Evolutionary conservation across 495 filamentous ascomycete genomes (phyloP).

Genomic region (Hyphodiscus hymeniophilus): DNA sequence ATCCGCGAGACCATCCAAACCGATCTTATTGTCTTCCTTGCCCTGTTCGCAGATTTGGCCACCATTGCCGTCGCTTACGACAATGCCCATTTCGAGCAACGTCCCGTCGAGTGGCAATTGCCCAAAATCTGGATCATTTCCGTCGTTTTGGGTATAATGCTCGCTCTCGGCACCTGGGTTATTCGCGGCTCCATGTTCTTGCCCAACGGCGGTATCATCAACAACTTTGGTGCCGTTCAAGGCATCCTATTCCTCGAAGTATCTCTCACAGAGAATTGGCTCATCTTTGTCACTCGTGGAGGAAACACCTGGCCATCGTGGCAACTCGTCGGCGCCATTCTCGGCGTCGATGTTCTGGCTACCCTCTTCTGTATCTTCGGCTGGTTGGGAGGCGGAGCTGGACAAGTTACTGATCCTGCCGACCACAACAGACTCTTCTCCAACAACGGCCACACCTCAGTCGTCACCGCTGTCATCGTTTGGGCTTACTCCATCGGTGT

Average conservation of each 20-base stretch:
- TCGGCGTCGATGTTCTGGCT: constrained; percentile 59
- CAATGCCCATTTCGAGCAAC: constrained; percentile 63
- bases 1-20: constrained; percentile 61
- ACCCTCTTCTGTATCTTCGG: constrained; percentile 70
- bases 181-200: constrained; percentile 60
- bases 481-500: constrained; percentile 75
- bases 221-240: constrained; percentile 65
- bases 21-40: constrained; percentile 68
- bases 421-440: constrained; percentile 38
- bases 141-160: constrained; percentile 55
- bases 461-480: constrained; percentile 72
- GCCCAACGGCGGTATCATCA: constrained; percentile 60
- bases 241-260: constrained; percentile 68
- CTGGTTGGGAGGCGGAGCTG: constrained; percentile 45
- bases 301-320: constrained; percentile 63
- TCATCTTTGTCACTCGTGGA: constrained; percentile 73
- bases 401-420: constrained; percentile 35
- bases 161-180: constrained; percentile 62
- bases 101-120: constrained; percentile 69
- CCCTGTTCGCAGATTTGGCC: constrained; percentile 68
- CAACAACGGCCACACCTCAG: constrained; percentile 53
- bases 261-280: constrained; percentile 69
- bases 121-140: constrained; percentile 75
- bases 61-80: constrained; percentile 73
- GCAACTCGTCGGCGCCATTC: constrained; percentile 64